Evolutionary conservation across 352 stramenopile species (phyloP).

Genomic region (Phytopythium boreale): DNA sequence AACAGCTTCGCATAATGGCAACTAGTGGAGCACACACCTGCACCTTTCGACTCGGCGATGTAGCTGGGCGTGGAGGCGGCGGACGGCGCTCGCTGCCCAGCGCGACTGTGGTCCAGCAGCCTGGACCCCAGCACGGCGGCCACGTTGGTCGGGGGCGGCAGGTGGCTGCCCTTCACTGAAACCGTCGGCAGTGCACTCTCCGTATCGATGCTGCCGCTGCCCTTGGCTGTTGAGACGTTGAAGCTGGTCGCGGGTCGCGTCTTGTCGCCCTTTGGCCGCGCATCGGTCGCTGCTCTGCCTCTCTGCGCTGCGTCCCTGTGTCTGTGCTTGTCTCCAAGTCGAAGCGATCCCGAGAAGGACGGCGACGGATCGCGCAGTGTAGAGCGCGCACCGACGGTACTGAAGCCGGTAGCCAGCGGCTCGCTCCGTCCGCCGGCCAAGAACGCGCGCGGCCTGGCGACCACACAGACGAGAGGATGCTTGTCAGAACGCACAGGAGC

Average conservation of each 20-base stretch:
- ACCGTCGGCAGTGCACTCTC: not conserved
- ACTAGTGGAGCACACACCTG: not conserved
- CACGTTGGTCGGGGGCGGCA: conserved; percentile 22
- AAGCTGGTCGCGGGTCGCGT: not conserved
- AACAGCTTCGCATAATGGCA: too few species aligned
- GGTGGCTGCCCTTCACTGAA: conserved; percentile 15
- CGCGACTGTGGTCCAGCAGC: conserved; percentile 6
- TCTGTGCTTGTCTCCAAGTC: not conserved
- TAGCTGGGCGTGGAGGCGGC: conserved; percentile 1
- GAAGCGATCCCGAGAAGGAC: not conserved
- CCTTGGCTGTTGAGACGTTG: not conserved
- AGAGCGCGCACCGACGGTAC: not conserved
- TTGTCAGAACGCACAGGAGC: not conserved
- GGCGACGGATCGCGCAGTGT: not conserved
- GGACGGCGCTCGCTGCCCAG: not conserved
- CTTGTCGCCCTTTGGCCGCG: not conserved
- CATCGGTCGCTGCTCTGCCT: not conserved
- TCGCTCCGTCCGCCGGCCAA: not conserved
- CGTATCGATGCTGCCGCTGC: not conserved
- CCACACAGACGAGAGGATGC: not conserved
- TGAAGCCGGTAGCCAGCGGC: not conserved
- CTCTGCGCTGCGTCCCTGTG: not conserved
- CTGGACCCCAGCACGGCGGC: conserved; percentile 9
- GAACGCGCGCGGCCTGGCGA: not conserved
- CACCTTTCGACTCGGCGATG: conserved; percentile 1